Evolutionary conservation across 2,329 filamentous ascomycete species (phyloP).

Genomic region (Fonsecaea pedrosoi): DNA sequence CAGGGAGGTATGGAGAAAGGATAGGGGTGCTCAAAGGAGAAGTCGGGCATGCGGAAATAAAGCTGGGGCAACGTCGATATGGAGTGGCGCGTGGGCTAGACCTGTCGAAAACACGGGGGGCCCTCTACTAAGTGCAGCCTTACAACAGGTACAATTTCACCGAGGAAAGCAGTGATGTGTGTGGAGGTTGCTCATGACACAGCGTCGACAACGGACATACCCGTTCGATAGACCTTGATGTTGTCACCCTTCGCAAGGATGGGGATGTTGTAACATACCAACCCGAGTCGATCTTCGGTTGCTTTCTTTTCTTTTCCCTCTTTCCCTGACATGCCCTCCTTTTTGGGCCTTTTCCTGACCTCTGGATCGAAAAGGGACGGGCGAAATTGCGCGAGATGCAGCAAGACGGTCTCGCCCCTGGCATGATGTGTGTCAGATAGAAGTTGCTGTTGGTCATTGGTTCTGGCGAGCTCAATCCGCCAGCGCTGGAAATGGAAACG

Average conservation of each 20-base stretch:
- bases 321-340: neutral
- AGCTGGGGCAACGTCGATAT: neutral
- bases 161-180: neutral
- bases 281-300: neutral
- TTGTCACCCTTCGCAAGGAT: neutral
- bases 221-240: conserved; percentile 11
- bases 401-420: conserved; percentile 4
- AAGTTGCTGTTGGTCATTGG: neutral
- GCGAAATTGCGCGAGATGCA: neutral
- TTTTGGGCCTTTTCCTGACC: neutral
- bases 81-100: conserved; percentile 2
- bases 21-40: neutral
- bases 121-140: neutral
- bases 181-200: conserved; percentile 1
- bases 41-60: neutral
- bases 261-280: neutral
- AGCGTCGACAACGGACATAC: conserved; percentile 11
- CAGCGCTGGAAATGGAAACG: conserved; percentile 4
- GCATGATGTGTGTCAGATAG: conserved; percentile 1
- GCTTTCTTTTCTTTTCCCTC: neutral
- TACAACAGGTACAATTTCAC: neutral
- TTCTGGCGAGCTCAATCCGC: neutral
- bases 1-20: neutral
- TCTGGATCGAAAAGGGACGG: neutral
- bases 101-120: conserved; percentile 4